These are phyloP conservation scores for Catharanthus roseus DNA, from an alignment of 257 asterid species.

Conservation along the genomic window DNA sequence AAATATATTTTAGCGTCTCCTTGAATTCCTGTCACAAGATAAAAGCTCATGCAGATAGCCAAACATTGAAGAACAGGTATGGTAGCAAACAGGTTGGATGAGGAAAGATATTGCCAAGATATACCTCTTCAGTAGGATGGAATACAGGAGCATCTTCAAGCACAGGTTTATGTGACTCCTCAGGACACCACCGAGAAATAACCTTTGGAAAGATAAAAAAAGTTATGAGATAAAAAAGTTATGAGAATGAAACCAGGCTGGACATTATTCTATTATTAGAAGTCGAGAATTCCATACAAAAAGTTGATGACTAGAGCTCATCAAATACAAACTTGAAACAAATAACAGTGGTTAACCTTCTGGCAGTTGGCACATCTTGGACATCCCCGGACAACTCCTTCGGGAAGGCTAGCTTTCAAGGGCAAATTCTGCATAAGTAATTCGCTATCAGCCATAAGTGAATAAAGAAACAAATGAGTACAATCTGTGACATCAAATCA, in stretches of 20 bases:
- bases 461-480: neutral
- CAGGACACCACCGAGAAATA: slow-evolving; percentile 58
- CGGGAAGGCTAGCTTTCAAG: slow-evolving; percentile 46
- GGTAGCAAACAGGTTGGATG: neutral
- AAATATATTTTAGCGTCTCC: slow-evolving; percentile 61
- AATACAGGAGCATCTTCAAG: slow-evolving; percentile 75
- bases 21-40: slow-evolving; percentile 69
- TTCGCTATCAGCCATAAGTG: neutral
- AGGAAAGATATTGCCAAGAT: slow-evolving; percentile 2
- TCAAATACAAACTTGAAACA: slow-evolving; percentile 1
- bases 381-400: slow-evolving; percentile 76
- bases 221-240: slow-evolving; percentile 12
- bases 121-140: slow-evolving; percentile 73
- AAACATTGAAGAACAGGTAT: neutral
- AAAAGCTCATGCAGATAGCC: slow-evolving; percentile 25
- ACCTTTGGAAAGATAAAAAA: slow-evolving; percentile 62
- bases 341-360: slow-evolving; percentile 37
- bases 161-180: slow-evolving; percentile 42
- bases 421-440: slow-evolving; percentile 32
- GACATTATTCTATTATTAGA: neutral
- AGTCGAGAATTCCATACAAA: neutral
- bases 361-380: slow-evolving; percentile 46
- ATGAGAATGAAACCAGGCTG: slow-evolving; percentile 1
- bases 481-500: neutral
- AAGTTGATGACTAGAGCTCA: slow-evolving; percentile 7